phyloP scores from a whole-genome alignment of 2,329 filamentous ascomycete species.

The Cercospora brassicicola region DNA sequence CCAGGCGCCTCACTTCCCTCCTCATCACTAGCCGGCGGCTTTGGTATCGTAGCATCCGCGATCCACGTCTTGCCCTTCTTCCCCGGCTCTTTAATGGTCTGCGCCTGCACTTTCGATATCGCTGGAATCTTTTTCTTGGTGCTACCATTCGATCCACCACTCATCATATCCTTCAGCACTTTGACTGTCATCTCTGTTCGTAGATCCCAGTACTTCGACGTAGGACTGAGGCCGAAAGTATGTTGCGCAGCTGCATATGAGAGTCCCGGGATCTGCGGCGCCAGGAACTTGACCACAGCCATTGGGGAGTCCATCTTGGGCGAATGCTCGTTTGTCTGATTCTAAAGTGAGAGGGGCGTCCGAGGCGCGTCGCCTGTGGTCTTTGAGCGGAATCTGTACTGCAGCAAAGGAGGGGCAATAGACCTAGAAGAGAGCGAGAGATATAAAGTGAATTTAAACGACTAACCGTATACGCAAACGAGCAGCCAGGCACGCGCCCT shows the following conservation, averaged over 20 bases:
- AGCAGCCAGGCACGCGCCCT: slow-evolving; percentile 5
- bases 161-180: slow-evolving; percentile 67
- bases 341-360: not conserved
- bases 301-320: slow-evolving; percentile 16
- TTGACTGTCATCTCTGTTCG: slow-evolving; percentile 70
- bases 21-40: slow-evolving; percentile 54
- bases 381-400: not conserved
- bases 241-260: slow-evolving; percentile 64
- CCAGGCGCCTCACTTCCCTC: slow-evolving; percentile 42
- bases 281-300: slow-evolving; percentile 40
- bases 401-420: not conserved
- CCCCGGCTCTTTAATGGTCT: slow-evolving; percentile 62
- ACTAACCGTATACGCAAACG: not conserved
- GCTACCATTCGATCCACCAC: slow-evolving; percentile 31
- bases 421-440: not conserved
- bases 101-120: slow-evolving; percentile 63
- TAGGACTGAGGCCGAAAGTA: slow-evolving; percentile 66
- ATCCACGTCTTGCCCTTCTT: slow-evolving; percentile 83
- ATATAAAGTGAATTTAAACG: not conserved
- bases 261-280: slow-evolving; percentile 62
- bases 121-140: slow-evolving; percentile 46
- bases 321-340: not conserved
- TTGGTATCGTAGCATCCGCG: slow-evolving; percentile 64
- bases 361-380: not conserved
- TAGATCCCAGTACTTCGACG: slow-evolving; percentile 75